phyloP scores from a whole-genome alignment of 1,284 basidiomycete genomes.

The Crucibulum parvulum region DNA sequence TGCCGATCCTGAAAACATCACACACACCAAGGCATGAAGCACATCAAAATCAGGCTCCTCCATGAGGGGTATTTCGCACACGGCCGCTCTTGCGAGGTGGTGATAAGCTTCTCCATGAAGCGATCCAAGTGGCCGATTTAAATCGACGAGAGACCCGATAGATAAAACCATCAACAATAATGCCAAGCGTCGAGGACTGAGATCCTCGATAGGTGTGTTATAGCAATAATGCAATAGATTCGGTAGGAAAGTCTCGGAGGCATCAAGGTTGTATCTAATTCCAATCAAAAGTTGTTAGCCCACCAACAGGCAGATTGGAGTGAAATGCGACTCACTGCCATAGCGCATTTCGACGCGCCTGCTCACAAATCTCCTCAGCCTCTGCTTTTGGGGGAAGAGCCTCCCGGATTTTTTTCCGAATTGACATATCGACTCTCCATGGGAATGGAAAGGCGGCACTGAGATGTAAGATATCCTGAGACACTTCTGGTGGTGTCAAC shows the following conservation, averaged over 20 bases:
- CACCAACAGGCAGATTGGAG: conserved; percentile 14
- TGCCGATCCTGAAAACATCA: neutral
- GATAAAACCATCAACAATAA: conserved; percentile 72
- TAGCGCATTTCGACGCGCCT: conserved; percentile 66
- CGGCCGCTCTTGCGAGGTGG: conserved; percentile 68
- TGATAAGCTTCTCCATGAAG: conserved; percentile 70
- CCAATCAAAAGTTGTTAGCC: conserved; percentile 9
- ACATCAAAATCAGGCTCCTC: conserved; percentile 74
- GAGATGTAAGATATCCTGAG: conserved; percentile 62
- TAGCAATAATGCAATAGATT: conserved; percentile 73
- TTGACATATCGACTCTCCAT: conserved; percentile 61
- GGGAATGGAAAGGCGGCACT: conserved; percentile 70
- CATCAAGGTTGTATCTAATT: conserved; percentile 67
- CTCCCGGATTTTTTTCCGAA: conserved; percentile 63
- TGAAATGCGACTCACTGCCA: conserved; percentile 63
- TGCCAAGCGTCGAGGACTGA: conserved; percentile 67
- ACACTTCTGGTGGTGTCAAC: conserved; percentile 43
- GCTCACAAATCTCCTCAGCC: conserved; percentile 62
- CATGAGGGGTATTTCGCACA: conserved; percentile 74
- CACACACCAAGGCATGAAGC: conserved; percentile 65
- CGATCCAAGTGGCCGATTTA: conserved; percentile 56
- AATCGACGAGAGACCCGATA: conserved; percentile 71
- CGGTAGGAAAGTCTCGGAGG: conserved; percentile 68
- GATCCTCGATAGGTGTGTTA: conserved; percentile 55
- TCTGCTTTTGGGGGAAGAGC: conserved; percentile 62